Base-by-base conservation (phyloP, 257 asterid species). In the Thymus mandschuricus region DNA sequence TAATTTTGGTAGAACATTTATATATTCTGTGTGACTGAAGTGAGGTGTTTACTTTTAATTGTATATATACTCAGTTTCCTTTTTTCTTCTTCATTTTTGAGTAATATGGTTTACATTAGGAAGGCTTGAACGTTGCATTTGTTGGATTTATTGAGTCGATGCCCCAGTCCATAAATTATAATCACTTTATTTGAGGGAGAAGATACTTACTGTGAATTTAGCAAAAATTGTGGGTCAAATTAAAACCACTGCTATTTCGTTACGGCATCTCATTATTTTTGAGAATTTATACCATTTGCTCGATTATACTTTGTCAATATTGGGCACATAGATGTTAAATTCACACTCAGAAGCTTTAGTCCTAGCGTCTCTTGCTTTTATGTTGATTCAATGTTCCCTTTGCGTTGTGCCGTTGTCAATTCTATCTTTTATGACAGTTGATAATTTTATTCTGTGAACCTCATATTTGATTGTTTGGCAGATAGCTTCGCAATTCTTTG, bases 401-500 rank as follows among this genome's bases (percentile, higher is more conserved):
- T 57, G n/a, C 73, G 76, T 71, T 71, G 55, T 74, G 21, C 56
- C 27, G 12, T 44, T 38, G 41, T 38, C 41, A 7, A 38, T 38
- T 72, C 59, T 49, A 75, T 60, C 45, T 69, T 68, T 64, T 61
- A 60, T 69, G 38, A 59, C 62, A 59, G 48, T 44, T 45, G 74
- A 43, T 59, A 7, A 48, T 59, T 72, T 64, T 72, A 73, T 68
- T 78, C 51, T 68, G 71, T 70, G 71, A 78, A 60, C 70, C 21
- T 80, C 74, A 62, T 77, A 68, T 65, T 76, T 82, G 67, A 71
- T 78, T 80, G 72, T 86, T 82, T 86, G 85, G 88, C 99, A 95
- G 99, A 89, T 95, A 78, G 88, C 97, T 38, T 82, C 87, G 68
- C 92, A 89, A 76, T 92, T 92, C 83, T 95, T 95, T 82, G 99